A percentile compares a stretch with the other conserved stretches of the same genome.
phyloP scores from a whole-genome alignment of 2,329 filamentous ascomycete genomes.

The Plenodomus tracheiphilus region DNA sequence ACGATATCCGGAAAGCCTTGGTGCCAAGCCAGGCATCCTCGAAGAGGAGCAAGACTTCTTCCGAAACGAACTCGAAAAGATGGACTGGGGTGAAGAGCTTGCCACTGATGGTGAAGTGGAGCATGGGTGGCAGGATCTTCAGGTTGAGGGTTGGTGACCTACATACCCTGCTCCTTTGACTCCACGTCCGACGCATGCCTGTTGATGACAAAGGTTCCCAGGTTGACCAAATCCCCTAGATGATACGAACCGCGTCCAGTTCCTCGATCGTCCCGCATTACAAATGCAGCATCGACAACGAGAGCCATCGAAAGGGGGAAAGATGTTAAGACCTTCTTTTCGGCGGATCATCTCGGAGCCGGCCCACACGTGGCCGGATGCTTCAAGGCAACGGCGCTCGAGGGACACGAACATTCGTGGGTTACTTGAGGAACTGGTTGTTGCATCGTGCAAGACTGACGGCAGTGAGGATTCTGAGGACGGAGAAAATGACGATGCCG shows the following conservation, averaged over 20 bases:
- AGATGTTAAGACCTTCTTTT: background rate
- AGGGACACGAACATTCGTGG: background rate
- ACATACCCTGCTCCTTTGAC: constrained; percentile 3
- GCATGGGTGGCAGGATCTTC: constrained; percentile 26
- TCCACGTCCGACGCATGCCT: background rate
- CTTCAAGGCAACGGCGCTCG: background rate
- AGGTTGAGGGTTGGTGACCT: constrained; percentile 36
- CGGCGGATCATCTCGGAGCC: constrained; percentile 2
- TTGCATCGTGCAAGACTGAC: constrained; percentile 6
- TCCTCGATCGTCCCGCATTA: constrained; percentile 1
- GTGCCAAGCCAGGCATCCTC: constrained; percentile 44
- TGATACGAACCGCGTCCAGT: constrained; percentile 2
- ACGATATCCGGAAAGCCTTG: constrained; percentile 78
- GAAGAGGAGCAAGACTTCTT: constrained; percentile 55
- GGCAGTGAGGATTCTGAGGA: constrained; percentile 2
- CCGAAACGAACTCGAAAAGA: constrained; percentile 53
- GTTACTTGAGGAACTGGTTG: constrained; percentile 8
- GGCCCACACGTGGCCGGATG: constrained; percentile 2
- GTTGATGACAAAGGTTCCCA: background rate
- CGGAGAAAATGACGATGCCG: background rate
- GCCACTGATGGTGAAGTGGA: constrained; percentile 29
- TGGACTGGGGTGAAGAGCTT: constrained; percentile 47
- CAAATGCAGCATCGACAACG: constrained; percentile 5
- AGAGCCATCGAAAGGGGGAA: constrained; percentile 5
- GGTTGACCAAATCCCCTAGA: constrained; percentile 10